Conservation (phyloP, 2,329 filamentous ascomycete genomes). For the Ophiostoma pallidulum region DNA sequence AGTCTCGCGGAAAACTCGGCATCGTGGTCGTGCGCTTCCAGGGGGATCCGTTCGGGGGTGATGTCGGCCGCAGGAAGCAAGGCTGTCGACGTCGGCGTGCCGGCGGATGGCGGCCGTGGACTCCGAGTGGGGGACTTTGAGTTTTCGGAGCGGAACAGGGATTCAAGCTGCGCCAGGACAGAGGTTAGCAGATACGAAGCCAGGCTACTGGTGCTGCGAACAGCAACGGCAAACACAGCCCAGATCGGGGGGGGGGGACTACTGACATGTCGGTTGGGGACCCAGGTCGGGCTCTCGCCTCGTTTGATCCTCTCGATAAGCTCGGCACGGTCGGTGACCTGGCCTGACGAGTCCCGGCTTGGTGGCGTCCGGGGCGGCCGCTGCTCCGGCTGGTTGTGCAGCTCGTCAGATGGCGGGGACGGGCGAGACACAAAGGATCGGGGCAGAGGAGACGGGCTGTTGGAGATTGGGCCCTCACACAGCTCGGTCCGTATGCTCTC, state of each 20-base stretch:
- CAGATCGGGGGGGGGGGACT: too few species aligned
- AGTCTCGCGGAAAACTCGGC: slow-evolving; percentile 33
- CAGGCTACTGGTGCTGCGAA: neutral
- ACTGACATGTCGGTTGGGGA: slow-evolving; percentile 52
- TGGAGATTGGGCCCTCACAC: slow-evolving; percentile 47
- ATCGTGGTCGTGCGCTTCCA: slow-evolving; percentile 23
- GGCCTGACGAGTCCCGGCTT: slow-evolving; percentile 21
- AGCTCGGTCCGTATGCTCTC: slow-evolving; percentile 53
- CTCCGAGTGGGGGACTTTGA: slow-evolving; percentile 28
- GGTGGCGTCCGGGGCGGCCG: slow-evolving; percentile 18
- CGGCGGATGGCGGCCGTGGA: slow-evolving; percentile 26
- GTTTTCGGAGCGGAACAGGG: slow-evolving; percentile 28
- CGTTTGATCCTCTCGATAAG: slow-evolving; percentile 79
- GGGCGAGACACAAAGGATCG: neutral
- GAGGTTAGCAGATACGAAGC: neutral
- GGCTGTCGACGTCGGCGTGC: slow-evolving; percentile 22
- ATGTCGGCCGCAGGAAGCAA: slow-evolving; percentile 39
- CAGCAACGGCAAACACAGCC: too few species aligned
- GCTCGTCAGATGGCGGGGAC: neutral
- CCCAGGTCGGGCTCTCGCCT: slow-evolving; percentile 67
- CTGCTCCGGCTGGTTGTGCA: neutral
- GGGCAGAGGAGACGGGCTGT: slow-evolving; percentile 25
- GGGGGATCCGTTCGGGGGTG: slow-evolving; percentile 34
- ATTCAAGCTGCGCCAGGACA: slow-evolving; percentile 28
- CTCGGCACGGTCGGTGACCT: slow-evolving; percentile 57